phyloP scores from a whole-genome alignment of 192 early-diverging fungal species.

The Coemansia biformis region DNA sequence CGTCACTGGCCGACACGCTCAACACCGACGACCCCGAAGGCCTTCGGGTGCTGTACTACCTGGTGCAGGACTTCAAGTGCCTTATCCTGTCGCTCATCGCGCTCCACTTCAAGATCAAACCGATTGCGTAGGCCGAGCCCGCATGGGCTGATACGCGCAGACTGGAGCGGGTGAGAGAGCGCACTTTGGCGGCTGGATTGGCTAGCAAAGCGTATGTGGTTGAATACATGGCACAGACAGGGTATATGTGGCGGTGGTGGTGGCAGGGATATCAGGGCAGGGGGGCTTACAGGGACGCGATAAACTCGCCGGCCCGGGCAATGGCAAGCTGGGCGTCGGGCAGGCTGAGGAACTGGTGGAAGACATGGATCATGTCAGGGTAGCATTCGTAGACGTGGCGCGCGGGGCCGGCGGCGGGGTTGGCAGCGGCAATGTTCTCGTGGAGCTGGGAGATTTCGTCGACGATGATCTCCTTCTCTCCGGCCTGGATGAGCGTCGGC shows the following conservation, averaged over 20 bases:
- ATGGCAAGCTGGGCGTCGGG: conserved; percentile 16
- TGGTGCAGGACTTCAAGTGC: conserved; percentile 98
- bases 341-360: conserved; percentile 35
- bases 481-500: conserved; percentile 36
- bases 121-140: conserved; percentile 21
- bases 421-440: conserved; percentile 25
- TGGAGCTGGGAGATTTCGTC: conserved; percentile 36
- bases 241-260: no score
- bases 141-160: no score
- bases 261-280: no score
- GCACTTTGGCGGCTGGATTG: no score
- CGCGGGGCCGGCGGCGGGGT: conserved; percentile 3
- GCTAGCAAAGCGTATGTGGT: no score
- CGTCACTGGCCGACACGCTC: conserved; percentile 85
- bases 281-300: conserved; percentile 40
- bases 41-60: conserved; percentile 88
- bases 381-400: conserved; percentile 35
- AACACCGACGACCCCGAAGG: conserved; percentile 90
- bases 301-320: conserved; percentile 28
- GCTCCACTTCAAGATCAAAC: conserved; percentile 84
- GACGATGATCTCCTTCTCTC: conserved; percentile 32
- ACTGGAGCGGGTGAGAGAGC: no score
- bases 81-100: conserved; percentile 92
- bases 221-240: no score
- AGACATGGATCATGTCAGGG: conserved; percentile 42